Evolutionary conservation across 108 stramenopile species (phyloP), one percentile per base, ranked within the genome.

Genomic region (Aurantiochytrium sp.): DNA sequence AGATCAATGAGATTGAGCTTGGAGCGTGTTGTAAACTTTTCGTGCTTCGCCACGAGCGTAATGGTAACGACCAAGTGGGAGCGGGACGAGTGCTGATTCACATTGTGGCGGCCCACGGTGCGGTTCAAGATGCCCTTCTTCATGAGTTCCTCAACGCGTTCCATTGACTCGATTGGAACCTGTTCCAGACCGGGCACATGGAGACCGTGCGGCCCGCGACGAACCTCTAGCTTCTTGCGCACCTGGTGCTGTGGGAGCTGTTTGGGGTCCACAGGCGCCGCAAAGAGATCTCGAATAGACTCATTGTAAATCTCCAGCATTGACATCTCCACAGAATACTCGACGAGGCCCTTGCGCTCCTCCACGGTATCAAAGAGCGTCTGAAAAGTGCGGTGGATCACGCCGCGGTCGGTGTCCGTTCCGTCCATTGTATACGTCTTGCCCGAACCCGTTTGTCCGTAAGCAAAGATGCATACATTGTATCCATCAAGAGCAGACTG

Each of bases 241-340:
- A 69, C 18, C 42, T 69, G 64, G 5, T 69, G 8, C 64, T 69
- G 64, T 10, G 64, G 64, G 25, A 69, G 64, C 57, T 29, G 44
- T 29, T 87, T 89, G 10, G 89, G 53, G 47, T 72, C 87, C 29
- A 59, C 60, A 29, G 88, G 43, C 45, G 94, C 91, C 19, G 91
- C 92, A 5, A 97, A 90, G 57, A 99, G 88, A 90, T 98, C 98
- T 44, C 95, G 92, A n/a, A 99, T 95, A 28, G 97, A 93, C 88
- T 98, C 98, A 90, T 98, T 98, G 95, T 99, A 98, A 8, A 99
- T 95, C 90, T 99, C 99, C n/a, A 99, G 94, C 76, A 99, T 92
- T 47, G 89, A 89, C 42, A 98, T 92, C 21, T 91, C 83, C 44
- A 99, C 95, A 44, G 45, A 72, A 45, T 91, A 94, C 44, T 92